These are phyloP conservation scores for Candida frijolesensis DNA, from an alignment of 1,139 yeast species.

Conservation along the genomic window DNA sequence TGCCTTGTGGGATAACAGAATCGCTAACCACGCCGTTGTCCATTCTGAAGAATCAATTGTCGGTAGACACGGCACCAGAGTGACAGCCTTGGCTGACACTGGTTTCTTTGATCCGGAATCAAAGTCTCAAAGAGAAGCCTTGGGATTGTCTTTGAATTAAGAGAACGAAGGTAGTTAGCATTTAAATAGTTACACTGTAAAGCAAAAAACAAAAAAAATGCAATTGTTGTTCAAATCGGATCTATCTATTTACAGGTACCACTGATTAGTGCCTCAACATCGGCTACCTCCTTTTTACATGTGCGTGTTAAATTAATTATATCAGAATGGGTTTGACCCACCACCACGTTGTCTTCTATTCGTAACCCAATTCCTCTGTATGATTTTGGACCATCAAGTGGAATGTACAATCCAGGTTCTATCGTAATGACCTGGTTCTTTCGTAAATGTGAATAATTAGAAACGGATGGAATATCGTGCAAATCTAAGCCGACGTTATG, in stretches of 20 bases:
- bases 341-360: slow-evolving; percentile 89
- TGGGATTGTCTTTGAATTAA: slow-evolving; percentile 38
- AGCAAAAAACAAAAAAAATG: too few relatives aligned
- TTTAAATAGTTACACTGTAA: too few relatives aligned
- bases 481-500: slow-evolving; percentile 94
- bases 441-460: slow-evolving; percentile 51
- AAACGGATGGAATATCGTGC: slow-evolving; percentile 74
- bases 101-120: slow-evolving; percentile 54
- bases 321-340: slow-evolving; percentile 57
- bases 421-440: slow-evolving; percentile 82
- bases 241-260: slow-evolving; percentile 34
- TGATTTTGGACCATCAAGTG: slow-evolving; percentile 67
- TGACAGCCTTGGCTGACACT: slow-evolving; percentile 55
- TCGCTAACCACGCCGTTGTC: slow-evolving; percentile 51
- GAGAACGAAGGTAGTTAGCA: background rate
- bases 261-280: slow-evolving; percentile 66
- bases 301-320: slow-evolving; percentile 68
- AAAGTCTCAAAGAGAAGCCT: slow-evolving; percentile 55
- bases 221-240: too few relatives aligned
- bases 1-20: slow-evolving; percentile 61
- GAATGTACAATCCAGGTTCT: slow-evolving; percentile 94
- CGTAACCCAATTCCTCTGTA: slow-evolving; percentile 92
- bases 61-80: slow-evolving; percentile 60
- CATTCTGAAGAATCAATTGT: slow-evolving; percentile 54
- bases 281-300: slow-evolving; percentile 82